Percentiles rank a stretch among this genome's conserved stretches.
phyloP scores from a whole-genome alignment of 176 grass and related monocot species.

The Oryza australiensis region DNA sequence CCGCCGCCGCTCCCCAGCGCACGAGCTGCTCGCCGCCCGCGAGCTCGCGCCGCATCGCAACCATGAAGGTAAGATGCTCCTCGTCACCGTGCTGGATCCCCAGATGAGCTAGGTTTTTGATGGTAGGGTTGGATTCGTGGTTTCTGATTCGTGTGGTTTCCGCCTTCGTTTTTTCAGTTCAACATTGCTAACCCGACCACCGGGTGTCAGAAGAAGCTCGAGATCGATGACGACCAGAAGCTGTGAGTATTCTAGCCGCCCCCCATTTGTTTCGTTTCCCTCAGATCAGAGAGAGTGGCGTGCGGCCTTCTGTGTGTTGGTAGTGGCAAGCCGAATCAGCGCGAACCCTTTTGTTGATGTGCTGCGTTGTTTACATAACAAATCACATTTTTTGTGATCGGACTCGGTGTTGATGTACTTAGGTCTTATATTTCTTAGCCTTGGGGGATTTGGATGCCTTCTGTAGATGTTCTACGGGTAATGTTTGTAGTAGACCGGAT shows the following conservation, averaged over 20 bases:
- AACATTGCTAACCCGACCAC: constrained; percentile 93
- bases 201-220: constrained; percentile 95
- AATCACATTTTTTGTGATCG: background rate
- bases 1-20: constrained; percentile 8
- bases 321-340: background rate
- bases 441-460: background rate
- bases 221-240: constrained; percentile 97
- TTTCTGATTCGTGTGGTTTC: constrained; percentile 6
- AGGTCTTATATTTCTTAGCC: background rate
- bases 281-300: background rate
- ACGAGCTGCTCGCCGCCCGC: constrained; percentile 27
- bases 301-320: background rate
- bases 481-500: background rate
- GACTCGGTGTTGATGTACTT: background rate
- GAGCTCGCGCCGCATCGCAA: constrained; percentile 29
- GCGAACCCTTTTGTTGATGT: background rate
- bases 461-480: background rate
- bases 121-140: background rate
- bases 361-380: background rate
- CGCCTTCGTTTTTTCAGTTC: constrained; percentile 52
- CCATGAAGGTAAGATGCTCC: constrained; percentile 52
- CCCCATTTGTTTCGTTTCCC: background rate
- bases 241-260: constrained; percentile 57
- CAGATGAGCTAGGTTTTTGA: background rate
- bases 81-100: background rate